These are phyloP conservation scores for Catunica adiposa DNA, from an alignment of 2,329 filamentous ascomycete genomes.

Conservation along the genomic window DNA sequence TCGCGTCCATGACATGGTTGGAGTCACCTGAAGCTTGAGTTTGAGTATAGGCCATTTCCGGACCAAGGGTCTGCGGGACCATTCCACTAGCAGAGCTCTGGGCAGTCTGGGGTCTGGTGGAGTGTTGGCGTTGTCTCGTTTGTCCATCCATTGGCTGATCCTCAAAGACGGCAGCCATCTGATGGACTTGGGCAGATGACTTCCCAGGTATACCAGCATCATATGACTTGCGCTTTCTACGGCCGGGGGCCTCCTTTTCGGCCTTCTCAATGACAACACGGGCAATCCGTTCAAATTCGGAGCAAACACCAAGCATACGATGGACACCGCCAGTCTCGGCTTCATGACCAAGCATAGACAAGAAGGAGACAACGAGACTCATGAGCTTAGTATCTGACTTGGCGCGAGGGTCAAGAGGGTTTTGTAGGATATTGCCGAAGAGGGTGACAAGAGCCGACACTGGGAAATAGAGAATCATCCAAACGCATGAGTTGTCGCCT, in stretches of 20 bases:
- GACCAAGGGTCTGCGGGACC: conserved; percentile 4
- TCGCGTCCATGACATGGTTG: conserved; percentile 7
- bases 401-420: conserved; percentile 75
- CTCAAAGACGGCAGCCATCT: conserved; percentile 17
- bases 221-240: conserved; percentile 69
- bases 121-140: background rate
- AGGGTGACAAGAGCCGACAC: conserved; percentile 88
- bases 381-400: conserved; percentile 81
- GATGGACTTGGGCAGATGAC: conserved; percentile 13
- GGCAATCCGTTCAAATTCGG: conserved; percentile 93
- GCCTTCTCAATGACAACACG: conserved; percentile 80
- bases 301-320: conserved; percentile 82
- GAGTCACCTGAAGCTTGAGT: background rate
- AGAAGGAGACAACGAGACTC: conserved; percentile 81
- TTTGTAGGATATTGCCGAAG: conserved; percentile 92
- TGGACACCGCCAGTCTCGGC: conserved; percentile 80
- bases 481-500: conserved; percentile 86
- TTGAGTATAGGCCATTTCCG: conserved; percentile 10
- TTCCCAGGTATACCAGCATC: conserved; percentile 23
- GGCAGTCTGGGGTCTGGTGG: background rate
- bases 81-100: background rate
- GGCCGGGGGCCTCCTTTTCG: conserved; percentile 64
- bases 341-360: conserved; percentile 77
- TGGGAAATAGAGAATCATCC: conserved; percentile 93
- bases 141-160: background rate